Percentiles rank a stretch among this genome's conserved stretches.
phyloP scores from a whole-genome alignment of 192 early-diverging fungal genomes.

The Coemansia erecta region DNA sequence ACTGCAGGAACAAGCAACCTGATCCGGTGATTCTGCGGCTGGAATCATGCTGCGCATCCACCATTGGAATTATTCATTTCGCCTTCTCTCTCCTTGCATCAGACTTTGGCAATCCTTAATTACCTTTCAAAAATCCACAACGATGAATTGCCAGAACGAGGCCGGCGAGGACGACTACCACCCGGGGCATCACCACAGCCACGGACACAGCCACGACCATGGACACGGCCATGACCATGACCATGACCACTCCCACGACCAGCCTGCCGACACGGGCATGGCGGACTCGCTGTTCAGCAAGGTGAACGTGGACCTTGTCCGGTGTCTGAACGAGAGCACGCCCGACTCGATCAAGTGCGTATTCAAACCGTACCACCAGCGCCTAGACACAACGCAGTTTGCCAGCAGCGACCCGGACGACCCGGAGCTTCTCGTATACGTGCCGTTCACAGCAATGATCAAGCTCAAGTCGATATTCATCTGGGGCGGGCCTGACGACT shows the following conservation, averaged over 20 bases:
- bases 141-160: conserved; percentile 41
- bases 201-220: conserved; percentile 40
- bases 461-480: conserved; percentile 89
- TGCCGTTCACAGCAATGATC: conserved; percentile 89
- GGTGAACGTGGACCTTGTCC: conserved; percentile 75
- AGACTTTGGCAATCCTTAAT: neutral
- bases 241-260: conserved; percentile 73
- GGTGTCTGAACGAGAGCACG: conserved; percentile 77
- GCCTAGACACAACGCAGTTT: conserved; percentile 66
- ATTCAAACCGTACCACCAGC: conserved; percentile 84
- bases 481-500: conserved; percentile 59
- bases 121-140: neutral
- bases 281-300: conserved; percentile 70
- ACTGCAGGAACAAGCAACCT: no score
- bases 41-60: no score
- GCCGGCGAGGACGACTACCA: conserved; percentile 36
- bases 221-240: conserved; percentile 57
- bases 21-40: no score
- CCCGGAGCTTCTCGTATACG: conserved; percentile 79
- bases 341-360: conserved; percentile 64
- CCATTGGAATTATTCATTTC: neutral
- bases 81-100: neutral
- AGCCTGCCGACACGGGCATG: conserved; percentile 67
- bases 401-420: conserved; percentile 84
- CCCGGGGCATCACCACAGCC: neutral